Conservation (phyloP, 2,329 filamentous ascomycete genomes). For the Alternaria ventricosa region DNA sequence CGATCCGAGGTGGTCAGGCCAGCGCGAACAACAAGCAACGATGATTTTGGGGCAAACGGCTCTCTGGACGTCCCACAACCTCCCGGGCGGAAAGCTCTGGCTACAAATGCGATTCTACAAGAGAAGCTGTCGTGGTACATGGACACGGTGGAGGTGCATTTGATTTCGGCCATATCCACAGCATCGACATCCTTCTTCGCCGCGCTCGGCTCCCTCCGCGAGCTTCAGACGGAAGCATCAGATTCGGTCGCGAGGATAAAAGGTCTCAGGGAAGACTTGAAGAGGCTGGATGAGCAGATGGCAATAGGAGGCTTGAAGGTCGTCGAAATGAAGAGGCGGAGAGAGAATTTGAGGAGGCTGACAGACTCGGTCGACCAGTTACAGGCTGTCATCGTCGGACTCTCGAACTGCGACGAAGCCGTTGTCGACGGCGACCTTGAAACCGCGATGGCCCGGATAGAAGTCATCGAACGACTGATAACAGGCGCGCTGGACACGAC, state of each 20-base stretch:
- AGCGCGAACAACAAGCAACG: conserved; percentile 55
- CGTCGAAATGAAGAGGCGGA: conserved; percentile 78
- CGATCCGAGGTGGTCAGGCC: conserved; percentile 90
- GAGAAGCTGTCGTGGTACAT: conserved; percentile 99
- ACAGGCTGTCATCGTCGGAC: conserved; percentile 75
- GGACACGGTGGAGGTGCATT: conserved; percentile 97
- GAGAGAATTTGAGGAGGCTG: conserved; percentile 84
- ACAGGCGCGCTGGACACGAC: conserved; percentile 67
- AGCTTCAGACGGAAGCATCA: conserved; percentile 89
- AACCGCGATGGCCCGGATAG: conserved; percentile 77
- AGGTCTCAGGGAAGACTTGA: conserved; percentile 76
- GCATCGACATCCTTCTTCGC: conserved; percentile 97
- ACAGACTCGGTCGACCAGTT: conserved; percentile 85
- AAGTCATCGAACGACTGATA: conserved; percentile 79
- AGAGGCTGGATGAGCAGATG: conserved; percentile 83
- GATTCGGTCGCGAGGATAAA: conserved; percentile 91
- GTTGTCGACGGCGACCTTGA: conserved; percentile 87
- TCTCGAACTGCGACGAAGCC: conserved; percentile 77
- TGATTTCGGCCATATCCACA: conserved; percentile 94
- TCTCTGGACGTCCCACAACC: conserved; percentile 62
- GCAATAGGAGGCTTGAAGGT: conserved; percentile 84
- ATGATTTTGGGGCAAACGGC: conserved; percentile 66
- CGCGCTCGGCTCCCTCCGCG: conserved; percentile 85
- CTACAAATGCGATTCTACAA: conserved; percentile 95
- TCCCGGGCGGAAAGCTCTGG: conserved; percentile 77